A percentile compares a stretch with the other conserved stretches of the same genome.
These are phyloP conservation scores for Kondoa subrosea DNA, from an alignment of 768 basidiomycete genomes.

Conservation along the genomic window DNA sequence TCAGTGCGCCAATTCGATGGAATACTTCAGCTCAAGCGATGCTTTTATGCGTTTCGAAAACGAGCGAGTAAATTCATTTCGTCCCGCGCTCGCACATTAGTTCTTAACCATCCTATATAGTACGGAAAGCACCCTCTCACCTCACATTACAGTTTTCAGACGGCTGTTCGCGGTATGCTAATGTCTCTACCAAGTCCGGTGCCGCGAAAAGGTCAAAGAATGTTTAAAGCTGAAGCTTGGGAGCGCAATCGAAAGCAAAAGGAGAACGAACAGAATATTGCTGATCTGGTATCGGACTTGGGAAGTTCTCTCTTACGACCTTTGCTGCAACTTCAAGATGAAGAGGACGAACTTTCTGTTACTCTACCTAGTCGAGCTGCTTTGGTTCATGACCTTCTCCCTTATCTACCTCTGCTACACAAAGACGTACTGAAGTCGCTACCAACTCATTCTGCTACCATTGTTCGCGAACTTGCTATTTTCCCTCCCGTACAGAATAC, in stretches of 20 bases:
- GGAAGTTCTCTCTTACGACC: neutral
- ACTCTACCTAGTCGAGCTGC: slow-evolving; percentile 6
- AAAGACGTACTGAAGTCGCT: neutral
- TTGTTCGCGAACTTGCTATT: slow-evolving; percentile 10
- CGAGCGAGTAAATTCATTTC: slow-evolving; percentile 24
- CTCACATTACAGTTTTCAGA: slow-evolving; percentile 72
- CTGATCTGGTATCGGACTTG: slow-evolving; percentile 12
- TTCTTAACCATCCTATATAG: slow-evolving; percentile 10
- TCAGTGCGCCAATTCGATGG: slow-evolving; percentile 51
- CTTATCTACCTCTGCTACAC: neutral
- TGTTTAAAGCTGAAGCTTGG: slow-evolving; percentile 77
- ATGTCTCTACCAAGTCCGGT: slow-evolving; percentile 78
- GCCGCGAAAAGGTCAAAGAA: slow-evolving; percentile 55
- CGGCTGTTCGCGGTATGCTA: slow-evolving; percentile 63
- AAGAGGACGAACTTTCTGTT: neutral
- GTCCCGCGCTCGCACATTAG: slow-evolving; percentile 7
- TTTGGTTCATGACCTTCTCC: slow-evolving; percentile 2
- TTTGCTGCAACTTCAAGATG: neutral
- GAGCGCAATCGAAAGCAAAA: slow-evolving; percentile 33
- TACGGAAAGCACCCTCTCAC: slow-evolving; percentile 24
- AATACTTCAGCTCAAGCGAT: slow-evolving; percentile 63
- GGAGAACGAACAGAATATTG: slow-evolving; percentile 19
- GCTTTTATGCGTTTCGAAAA: slow-evolving; percentile 34
- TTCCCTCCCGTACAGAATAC: slow-evolving; percentile 7
- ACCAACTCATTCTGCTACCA: slow-evolving; percentile 2